phyloP scores from a whole-genome alignment of 495 filamentous ascomycete species.

The Sphaerosporella brunnea region DNA sequence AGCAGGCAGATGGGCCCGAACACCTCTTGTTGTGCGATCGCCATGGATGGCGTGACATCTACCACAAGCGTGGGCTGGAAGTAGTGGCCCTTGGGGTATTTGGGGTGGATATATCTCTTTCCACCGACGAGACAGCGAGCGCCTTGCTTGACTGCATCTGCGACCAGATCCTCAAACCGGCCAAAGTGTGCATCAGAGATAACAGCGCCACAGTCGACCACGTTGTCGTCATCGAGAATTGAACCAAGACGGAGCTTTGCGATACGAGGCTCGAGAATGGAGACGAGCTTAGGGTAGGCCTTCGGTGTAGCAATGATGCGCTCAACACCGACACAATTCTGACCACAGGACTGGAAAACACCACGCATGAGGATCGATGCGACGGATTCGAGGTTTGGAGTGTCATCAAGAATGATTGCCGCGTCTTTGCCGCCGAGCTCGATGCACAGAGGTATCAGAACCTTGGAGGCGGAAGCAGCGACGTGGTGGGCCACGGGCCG shows the following conservation, averaged over 20 bases:
- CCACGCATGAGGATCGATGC: constrained; percentile 73
- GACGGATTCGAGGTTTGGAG: constrained; percentile 43
- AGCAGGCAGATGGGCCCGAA: constrained; percentile 82
- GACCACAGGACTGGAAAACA: constrained; percentile 87
- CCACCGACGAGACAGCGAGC: constrained; percentile 72
- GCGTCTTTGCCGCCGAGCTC: constrained; percentile 96
- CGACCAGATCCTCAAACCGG: constrained; percentile 51
- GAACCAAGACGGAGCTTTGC: constrained; percentile 51
- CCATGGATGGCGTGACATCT: constrained; percentile 60
- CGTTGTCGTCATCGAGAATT: constrained; percentile 38
- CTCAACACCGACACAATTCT: constrained; percentile 97
- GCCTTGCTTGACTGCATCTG: constrained; percentile 56
- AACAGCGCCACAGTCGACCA: constrained; percentile 70
- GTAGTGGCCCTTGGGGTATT: constrained; percentile 63
- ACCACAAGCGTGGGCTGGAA: constrained; percentile 78
- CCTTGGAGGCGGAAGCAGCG: constrained; percentile 64
- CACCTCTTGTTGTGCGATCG: constrained; percentile 76
- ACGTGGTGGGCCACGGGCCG: constrained; percentile 74
- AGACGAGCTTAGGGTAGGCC: constrained; percentile 53
- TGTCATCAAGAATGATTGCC: constrained; percentile 71
- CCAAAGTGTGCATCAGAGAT: constrained; percentile 59
- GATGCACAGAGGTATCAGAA: constrained; percentile 64
- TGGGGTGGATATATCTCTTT: constrained; percentile 48
- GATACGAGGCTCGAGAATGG: constrained; percentile 53
- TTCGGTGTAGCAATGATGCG: constrained; percentile 65